phyloP scores from a whole-genome alignment of 768 basidiomycete genomes.

The Amanita molliuscula region DNA sequence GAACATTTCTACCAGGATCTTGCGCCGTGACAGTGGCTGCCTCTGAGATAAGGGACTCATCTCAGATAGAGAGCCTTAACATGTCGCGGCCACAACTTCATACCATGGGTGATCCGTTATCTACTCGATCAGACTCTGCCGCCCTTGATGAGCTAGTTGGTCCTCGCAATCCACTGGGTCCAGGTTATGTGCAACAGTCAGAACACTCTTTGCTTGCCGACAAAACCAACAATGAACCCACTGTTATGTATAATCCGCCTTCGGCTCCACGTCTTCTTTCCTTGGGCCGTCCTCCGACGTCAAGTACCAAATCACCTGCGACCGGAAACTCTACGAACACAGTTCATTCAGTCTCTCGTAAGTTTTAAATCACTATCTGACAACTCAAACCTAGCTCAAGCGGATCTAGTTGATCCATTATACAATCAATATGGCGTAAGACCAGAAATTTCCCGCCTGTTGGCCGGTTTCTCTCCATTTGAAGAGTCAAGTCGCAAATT shows the following conservation, averaged over 20 bases:
- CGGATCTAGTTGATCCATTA: conserved; percentile 12
- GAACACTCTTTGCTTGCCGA: conserved; percentile 3
- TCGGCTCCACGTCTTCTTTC: conserved; percentile 41
- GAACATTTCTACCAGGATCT: not conserved
- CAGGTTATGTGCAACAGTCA: conserved; percentile 6
- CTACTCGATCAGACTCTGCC: not conserved
- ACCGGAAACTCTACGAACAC: conserved; percentile 9
- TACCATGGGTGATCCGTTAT: not conserved
- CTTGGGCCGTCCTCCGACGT: conserved; percentile 24
- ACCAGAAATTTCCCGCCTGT: conserved; percentile 18
- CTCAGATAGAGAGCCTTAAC: not conserved
- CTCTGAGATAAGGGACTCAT: not conserved
- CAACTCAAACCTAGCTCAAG: not conserved
- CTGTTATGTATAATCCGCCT: conserved; percentile 33
- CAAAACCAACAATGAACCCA: not conserved
- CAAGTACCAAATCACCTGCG: conserved; percentile 18
- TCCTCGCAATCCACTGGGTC: not conserved
- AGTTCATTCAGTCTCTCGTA: conserved; percentile 17
- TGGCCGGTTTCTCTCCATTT: conserved; percentile 44
- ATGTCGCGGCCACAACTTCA: not conserved
- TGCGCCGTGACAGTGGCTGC: not conserved
- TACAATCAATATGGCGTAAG: conserved; percentile 13
- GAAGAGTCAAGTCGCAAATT: conserved; percentile 32
- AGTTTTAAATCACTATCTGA: conserved; percentile 5
- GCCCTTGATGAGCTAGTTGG: not conserved